These are phyloP conservation scores for Gnetum montanum DNA, from an alignment of 75 land plant species.

Conservation along the genomic window DNA sequence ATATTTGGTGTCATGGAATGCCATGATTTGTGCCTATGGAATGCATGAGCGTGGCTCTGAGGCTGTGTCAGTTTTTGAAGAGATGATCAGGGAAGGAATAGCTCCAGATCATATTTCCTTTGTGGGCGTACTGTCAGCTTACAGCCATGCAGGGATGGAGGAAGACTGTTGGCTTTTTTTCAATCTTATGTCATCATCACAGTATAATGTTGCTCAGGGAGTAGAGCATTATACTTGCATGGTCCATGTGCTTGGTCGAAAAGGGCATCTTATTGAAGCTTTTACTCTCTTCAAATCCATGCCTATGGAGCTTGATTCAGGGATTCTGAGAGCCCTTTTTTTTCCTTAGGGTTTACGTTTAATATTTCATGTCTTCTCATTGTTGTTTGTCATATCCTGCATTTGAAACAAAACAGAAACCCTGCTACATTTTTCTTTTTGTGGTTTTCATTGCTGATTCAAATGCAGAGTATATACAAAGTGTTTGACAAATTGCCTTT, in stretches of 20 bases:
- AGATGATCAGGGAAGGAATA: constrained; percentile 7
- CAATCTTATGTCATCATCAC: background rate
- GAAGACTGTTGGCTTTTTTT: background rate
- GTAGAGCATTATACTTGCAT: background rate
- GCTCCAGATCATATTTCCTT: constrained; percentile 7
- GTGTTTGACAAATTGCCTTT: too few species aligned
- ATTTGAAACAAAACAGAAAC: too few species aligned
- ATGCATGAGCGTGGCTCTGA: background rate
- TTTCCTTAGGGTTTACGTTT: background rate
- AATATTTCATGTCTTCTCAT: too few species aligned
- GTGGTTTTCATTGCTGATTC: too few species aligned
- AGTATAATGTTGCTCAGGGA: background rate
- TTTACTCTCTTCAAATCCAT: constrained; percentile 1
- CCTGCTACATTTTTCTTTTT: too few species aligned
- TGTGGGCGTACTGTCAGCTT: background rate
- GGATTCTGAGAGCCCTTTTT: background rate
- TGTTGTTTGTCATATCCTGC: too few species aligned
- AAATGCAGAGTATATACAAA: too few species aligned
- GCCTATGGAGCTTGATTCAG: constrained; percentile 2
- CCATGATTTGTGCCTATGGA: constrained; percentile 8
- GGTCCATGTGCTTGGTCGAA: background rate
- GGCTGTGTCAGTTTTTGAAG: constrained; percentile 6
- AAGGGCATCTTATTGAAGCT: background rate
- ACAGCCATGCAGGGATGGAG: background rate
- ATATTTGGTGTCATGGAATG: constrained; percentile 10